These are phyloP conservation scores for Peronospora destructor DNA, from an alignment of 352 stramenopile species.

Conservation along the genomic window DNA sequence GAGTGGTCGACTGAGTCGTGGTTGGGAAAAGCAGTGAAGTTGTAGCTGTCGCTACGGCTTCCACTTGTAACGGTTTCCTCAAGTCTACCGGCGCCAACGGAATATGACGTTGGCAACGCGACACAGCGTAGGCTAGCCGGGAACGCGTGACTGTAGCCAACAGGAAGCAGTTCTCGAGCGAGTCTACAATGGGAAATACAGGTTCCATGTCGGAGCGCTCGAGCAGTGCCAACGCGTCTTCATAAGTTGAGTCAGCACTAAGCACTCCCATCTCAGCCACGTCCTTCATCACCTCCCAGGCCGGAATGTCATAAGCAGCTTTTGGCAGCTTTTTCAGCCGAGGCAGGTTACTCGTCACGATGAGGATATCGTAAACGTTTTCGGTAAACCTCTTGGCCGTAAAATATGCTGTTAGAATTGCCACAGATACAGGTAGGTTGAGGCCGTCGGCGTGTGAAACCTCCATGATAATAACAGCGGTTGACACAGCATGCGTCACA, in stretches of 20 bases:
- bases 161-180: slow-evolving; percentile 47
- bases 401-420: slow-evolving; percentile 87
- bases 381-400: slow-evolving; percentile 87
- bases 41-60: slow-evolving; percentile 8
- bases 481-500: slow-evolving; percentile 90
- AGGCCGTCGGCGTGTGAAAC: slow-evolving; percentile 83
- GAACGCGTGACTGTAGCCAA: slow-evolving; percentile 62
- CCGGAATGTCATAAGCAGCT: slow-evolving; percentile 73
- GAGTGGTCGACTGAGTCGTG: slow-evolving; percentile 16
- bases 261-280: slow-evolving; percentile 58
- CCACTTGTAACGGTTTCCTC: slow-evolving; percentile 8
- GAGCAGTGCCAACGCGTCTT: slow-evolving; percentile 46
- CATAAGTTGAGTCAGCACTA: slow-evolving; percentile 66
- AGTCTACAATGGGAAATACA: slow-evolving; percentile 76
- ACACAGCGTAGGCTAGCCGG: slow-evolving; percentile 43
- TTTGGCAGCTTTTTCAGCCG: slow-evolving; percentile 79
- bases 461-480: slow-evolving; percentile 92
- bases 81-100: slow-evolving; percentile 11
- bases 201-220: slow-evolving; percentile 40
- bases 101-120: slow-evolving; percentile 43
- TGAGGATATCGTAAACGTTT: slow-evolving; percentile 88
- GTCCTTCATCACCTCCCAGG: slow-evolving; percentile 81
- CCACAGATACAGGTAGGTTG: slow-evolving; percentile 82
- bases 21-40: slow-evolving; percentile 30
- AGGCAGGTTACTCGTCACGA: slow-evolving; percentile 73